Conservation (phyloP, 345 rosid genomes). For the Durio zibethinus region DNA sequence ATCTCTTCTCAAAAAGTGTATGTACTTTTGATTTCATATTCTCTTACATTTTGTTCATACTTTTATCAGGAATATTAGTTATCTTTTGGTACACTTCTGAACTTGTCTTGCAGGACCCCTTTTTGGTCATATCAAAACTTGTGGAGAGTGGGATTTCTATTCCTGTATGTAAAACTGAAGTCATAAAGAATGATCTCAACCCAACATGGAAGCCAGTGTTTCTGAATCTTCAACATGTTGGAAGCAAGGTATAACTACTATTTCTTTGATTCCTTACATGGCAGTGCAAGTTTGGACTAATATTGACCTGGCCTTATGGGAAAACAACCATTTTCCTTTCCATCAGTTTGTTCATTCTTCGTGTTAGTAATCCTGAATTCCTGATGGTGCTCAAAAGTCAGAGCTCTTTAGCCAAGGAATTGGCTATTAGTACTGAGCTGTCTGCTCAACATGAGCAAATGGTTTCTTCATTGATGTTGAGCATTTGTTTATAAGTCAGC, state of each 20-base stretch:
- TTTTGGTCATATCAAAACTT: slow-evolving; percentile 78
- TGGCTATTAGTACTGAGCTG: background rate
- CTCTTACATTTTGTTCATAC: slow-evolving; percentile 8
- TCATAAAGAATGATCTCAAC: slow-evolving; percentile 36
- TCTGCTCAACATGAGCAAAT: background rate
- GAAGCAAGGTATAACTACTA: slow-evolving; percentile 62
- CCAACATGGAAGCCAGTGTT: slow-evolving; percentile 76
- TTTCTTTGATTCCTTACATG: background rate
- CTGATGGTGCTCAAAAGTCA: background rate
- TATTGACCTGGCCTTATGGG: background rate
- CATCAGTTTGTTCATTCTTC: background rate
- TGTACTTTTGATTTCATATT: slow-evolving; percentile 24
- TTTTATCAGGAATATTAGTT: slow-evolving; percentile 8
- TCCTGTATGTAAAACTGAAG: slow-evolving; percentile 89
- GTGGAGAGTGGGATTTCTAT: slow-evolving; percentile 57
- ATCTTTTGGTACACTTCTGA: slow-evolving; percentile 16
- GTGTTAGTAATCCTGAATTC: background rate
- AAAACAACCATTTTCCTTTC: background rate
- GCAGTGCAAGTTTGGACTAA: slow-evolving; percentile 12
- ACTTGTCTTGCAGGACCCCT: slow-evolving; percentile 64
- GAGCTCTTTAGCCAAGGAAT: background rate
- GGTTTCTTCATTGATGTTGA: background rate
- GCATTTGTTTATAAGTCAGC: background rate
- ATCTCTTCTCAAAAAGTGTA: slow-evolving; percentile 84
- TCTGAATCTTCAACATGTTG: slow-evolving; percentile 80